Percentiles rank a stretch among this genome's conserved stretches.
Evolutionary conservation across 352 stramenopile species (phyloP).

Genomic region (Vaucheria bursata): DNA sequence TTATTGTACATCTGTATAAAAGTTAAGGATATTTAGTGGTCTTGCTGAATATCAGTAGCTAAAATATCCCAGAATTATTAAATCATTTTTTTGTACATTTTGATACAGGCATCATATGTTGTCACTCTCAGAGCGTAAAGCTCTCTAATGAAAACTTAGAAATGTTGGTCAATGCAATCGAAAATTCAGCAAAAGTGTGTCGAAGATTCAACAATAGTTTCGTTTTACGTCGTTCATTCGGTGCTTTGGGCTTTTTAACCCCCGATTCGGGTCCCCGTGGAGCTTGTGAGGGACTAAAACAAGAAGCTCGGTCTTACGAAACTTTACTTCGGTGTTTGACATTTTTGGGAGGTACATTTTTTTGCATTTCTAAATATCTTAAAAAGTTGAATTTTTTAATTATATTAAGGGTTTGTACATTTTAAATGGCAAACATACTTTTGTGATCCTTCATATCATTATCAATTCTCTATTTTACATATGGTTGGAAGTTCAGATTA

Average conservation of each 20-base stretch:
- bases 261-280: not conserved
- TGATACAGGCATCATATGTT: slow-evolving; percentile 17
- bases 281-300: not conserved
- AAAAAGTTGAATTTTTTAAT: too few species aligned
- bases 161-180: slow-evolving; percentile 18
- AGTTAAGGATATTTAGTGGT: too few species aligned
- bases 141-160: slow-evolving; percentile 23
- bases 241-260: not conserved
- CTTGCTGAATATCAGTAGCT: too few species aligned
- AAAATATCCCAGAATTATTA: too few species aligned
- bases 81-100: too few species aligned
- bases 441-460: not conserved
- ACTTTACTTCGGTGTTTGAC: not conserved
- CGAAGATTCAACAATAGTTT: slow-evolving; percentile 8
- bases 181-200: not conserved
- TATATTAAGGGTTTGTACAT: not conserved
- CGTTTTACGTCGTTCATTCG: not conserved
- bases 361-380: too few species aligned
- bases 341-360: not conserved
- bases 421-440: not conserved
- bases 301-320: not conserved
- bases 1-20: too few species aligned
- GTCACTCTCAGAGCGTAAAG: slow-evolving; percentile 12
- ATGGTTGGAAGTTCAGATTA: not conserved
- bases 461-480: not conserved